Conservation (phyloP, 2,329 filamentous ascomycete species). For the Neonectria hederae region DNA sequence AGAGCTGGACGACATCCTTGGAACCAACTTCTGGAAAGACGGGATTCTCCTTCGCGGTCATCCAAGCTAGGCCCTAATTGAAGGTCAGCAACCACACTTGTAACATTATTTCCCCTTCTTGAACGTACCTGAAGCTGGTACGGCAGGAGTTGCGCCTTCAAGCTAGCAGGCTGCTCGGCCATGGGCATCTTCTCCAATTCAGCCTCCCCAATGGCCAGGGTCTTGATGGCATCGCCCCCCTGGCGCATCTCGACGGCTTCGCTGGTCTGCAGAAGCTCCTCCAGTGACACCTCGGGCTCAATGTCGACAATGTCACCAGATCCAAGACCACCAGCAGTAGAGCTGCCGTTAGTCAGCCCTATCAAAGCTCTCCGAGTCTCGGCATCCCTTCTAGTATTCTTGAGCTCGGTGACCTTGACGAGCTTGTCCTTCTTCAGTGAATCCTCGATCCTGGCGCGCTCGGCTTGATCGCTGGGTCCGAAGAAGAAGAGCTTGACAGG, state of each 20-base stretch:
- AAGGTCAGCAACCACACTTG: conserved; percentile 31
- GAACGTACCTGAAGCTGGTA: conserved; percentile 73
- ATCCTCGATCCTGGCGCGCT: conserved; percentile 64
- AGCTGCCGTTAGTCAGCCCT: conserved; percentile 50
- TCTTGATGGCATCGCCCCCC: conserved; percentile 71
- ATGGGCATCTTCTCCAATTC: conserved; percentile 76
- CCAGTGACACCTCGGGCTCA: conserved; percentile 59
- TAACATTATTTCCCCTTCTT: not conserved
- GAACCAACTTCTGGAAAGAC: conserved; percentile 67
- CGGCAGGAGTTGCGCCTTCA: conserved; percentile 76
- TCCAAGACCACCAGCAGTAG: conserved; percentile 52
- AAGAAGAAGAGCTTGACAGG: conserved; percentile 76
- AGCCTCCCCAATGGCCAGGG: conserved; percentile 76
- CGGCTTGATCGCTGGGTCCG: conserved; percentile 67
- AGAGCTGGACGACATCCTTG: conserved; percentile 75
- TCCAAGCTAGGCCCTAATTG: conserved; percentile 79
- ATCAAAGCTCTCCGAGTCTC: conserved; percentile 60
- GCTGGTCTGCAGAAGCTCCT: conserved; percentile 72
- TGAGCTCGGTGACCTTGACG: conserved; percentile 65
- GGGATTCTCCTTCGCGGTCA: conserved; percentile 79
- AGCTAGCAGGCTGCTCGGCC: conserved; percentile 71
- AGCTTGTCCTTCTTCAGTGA: conserved; percentile 73
- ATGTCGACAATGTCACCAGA: conserved; percentile 33
- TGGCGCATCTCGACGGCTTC: conserved; percentile 74
- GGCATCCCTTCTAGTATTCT: conserved; percentile 63